phyloP scores from a whole-genome alignment of 495 filamentous ascomycete genomes.

The Barbatosphaeria neglecta region DNA sequence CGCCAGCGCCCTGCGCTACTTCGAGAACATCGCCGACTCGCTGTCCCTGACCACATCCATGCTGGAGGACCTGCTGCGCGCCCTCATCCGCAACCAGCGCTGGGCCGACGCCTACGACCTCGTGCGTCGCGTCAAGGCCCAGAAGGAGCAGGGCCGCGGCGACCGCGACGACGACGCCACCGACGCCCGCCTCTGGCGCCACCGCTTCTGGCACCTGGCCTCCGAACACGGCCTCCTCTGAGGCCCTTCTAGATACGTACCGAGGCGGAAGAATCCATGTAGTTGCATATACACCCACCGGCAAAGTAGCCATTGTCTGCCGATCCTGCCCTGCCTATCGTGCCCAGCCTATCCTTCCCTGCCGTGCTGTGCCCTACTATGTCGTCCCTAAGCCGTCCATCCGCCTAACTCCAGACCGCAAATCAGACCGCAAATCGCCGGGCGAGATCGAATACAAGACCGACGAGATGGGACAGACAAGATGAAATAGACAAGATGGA shows the following conservation, averaged over 20 bases:
- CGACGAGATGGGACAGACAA: no score
- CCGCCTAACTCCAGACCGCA: no score
- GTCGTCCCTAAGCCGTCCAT: no score
- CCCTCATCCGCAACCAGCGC: constrained; percentile 33
- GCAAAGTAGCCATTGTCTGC: no score
- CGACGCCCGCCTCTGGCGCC: constrained; percentile 18
- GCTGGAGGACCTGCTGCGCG: constrained; percentile 32
- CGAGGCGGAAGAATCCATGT: not conserved
- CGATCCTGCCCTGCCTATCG: no score
- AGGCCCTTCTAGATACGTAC: not conserved
- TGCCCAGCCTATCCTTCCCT: no score
- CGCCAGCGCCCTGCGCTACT: constrained; percentile 36
- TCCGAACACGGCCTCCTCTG: constrained; percentile 16
- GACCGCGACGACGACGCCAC: constrained; percentile 5
- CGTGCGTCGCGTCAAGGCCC: constrained; percentile 14
- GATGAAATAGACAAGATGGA: not conserved
- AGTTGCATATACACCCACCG: no score
- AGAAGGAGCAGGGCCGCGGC: constrained; percentile 15
- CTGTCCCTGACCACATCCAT: constrained; percentile 26
- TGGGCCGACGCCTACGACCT: constrained; percentile 15
- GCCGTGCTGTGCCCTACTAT: no score
- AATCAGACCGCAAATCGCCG: no score
- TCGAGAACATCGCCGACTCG: constrained; percentile 27
- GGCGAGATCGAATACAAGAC: no score
- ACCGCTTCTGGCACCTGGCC: constrained; percentile 33